Percentiles rank a stretch among this genome's conserved stretches.
Evolutionary conservation across 495 filamentous ascomycete genomes (phyloP).

Genomic region (Aspergillus nidulans): DNA sequence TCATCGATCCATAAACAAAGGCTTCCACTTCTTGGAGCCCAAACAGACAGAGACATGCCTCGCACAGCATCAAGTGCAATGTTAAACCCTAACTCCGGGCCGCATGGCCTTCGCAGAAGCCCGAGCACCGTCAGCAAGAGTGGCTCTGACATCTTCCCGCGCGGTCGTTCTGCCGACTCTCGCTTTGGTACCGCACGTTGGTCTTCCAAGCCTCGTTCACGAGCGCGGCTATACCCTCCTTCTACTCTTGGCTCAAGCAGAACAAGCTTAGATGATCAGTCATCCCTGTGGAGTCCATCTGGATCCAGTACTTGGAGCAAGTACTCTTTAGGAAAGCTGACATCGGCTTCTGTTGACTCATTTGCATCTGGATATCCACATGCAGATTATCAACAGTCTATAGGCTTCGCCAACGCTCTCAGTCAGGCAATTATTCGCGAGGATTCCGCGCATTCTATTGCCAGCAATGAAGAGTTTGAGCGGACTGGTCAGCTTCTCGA

Average conservation of each 20-base stretch:
- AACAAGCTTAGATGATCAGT: conserved; percentile 87
- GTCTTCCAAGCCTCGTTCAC: conserved; percentile 79
- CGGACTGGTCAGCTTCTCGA: conserved; percentile 71
- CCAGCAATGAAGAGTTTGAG: conserved; percentile 47
- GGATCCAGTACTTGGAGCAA: conserved; percentile 92
- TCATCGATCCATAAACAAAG: conserved; percentile 78
- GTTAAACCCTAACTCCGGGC: conserved; percentile 32
- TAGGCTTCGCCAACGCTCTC: conserved; percentile 95
- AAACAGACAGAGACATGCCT: conserved; percentile 38
- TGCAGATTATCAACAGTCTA: conserved; percentile 88
- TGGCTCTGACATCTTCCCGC: conserved; percentile 67
- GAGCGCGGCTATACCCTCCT: conserved; percentile 70
- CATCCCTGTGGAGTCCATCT: conserved; percentile 87
- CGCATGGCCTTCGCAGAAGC: conserved; percentile 67
- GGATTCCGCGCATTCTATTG: conserved; percentile 58
- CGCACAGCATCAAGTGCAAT: conserved; percentile 42
- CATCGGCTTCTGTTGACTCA: conserved; percentile 86
- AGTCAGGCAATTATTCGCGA: conserved; percentile 96
- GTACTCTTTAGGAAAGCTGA: conserved; percentile 82
- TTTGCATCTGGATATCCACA: conserved; percentile 73
- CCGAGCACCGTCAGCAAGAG: conserved; percentile 91
- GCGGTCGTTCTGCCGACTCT: conserved; percentile 66
- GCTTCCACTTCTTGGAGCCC: conserved; percentile 74
- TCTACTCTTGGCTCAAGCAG: conserved; percentile 87
- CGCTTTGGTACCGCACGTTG: conserved; percentile 66